phyloP scores from a whole-genome alignment of 176 grass and related monocot genomes.

The Rhynchospora pubera region DNA sequence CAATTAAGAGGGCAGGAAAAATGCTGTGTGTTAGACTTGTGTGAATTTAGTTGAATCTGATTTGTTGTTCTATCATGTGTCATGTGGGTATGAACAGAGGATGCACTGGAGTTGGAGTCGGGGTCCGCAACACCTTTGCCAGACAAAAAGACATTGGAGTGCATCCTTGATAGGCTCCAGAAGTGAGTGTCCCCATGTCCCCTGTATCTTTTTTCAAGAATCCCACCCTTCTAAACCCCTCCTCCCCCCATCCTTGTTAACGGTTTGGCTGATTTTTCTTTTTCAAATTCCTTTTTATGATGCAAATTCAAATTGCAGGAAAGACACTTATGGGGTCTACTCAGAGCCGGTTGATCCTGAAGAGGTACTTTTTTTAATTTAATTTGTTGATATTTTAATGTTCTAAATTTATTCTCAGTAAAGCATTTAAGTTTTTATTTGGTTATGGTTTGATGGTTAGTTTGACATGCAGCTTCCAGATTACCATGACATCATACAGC shows the following conservation, averaged over 20 bases:
- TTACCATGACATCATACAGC: conserved; percentile 42
- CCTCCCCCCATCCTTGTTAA: not conserved
- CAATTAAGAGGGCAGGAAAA: not conserved
- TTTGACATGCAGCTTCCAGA: conserved; percentile 35
- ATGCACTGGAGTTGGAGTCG: conserved; percentile 15
- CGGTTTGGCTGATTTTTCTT: not conserved
- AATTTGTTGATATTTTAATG: not conserved
- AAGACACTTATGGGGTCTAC: conserved; percentile 42
- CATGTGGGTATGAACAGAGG: conserved; percentile 21
- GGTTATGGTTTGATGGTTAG: not conserved
- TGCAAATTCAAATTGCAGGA: conserved; percentile 9
- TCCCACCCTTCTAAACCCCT: not conserved
- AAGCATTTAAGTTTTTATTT: not conserved
- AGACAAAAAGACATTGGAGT: conserved; percentile 37
- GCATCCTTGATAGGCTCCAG: conserved; percentile 50
- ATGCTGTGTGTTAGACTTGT: not conserved
- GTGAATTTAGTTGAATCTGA: not conserved
- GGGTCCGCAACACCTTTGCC: conserved; percentile 36
- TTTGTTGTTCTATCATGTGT: conserved; percentile 20
- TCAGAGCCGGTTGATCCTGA: conserved; percentile 45
- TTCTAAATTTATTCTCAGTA: not conserved
- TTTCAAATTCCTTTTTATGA: not conserved
- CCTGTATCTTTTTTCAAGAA: not conserved
- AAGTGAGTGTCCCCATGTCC: conserved; percentile 36
- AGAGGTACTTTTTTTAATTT: conserved; percentile 24